Conservation (phyloP, 2,329 filamentous ascomycete genomes). For the Ceratocystiopsis brevicomis region DNA sequence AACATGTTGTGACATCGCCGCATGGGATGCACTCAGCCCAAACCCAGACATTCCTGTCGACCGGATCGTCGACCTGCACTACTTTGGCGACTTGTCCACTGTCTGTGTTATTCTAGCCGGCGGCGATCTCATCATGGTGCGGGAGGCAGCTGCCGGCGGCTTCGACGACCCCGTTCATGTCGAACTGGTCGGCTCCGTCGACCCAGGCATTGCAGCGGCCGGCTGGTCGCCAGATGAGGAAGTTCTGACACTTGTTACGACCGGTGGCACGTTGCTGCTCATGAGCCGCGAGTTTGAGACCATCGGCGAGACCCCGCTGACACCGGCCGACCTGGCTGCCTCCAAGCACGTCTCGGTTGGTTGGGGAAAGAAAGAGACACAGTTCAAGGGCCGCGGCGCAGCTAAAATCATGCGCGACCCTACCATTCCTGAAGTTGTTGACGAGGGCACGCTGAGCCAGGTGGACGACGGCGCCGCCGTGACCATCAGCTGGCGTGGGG, state of each 20-base stretch:
- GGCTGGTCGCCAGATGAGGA: constrained; percentile 94
- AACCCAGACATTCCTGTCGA: constrained; percentile 59
- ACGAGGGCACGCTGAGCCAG: constrained; percentile 57
- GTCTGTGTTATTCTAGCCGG: constrained; percentile 72
- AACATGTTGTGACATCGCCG: constrained; percentile 38
- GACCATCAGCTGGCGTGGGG: constrained; percentile 80
- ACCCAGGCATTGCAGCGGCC: constrained; percentile 75
- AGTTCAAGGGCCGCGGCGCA: constrained; percentile 85
- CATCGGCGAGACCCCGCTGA: constrained; percentile 55
- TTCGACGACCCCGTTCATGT: constrained; percentile 52
- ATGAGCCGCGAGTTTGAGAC: constrained; percentile 88
- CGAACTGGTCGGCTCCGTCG: constrained; percentile 88
- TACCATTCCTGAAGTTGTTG: constrained; percentile 82
- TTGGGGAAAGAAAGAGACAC: constrained; percentile 96
- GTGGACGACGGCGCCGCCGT: constrained; percentile 48
- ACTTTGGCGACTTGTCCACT: constrained; percentile 62
- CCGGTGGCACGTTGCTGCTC: constrained; percentile 57
- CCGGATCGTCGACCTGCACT: constrained; percentile 58
- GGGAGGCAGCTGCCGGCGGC: constrained; percentile 37
- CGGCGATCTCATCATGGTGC: constrained; percentile 75
- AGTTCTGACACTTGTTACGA: constrained; percentile 62
- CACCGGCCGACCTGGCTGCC: constrained; percentile 58
- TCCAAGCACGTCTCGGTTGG: constrained; percentile 92
- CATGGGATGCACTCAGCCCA: constrained; percentile 76
- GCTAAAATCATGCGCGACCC: constrained; percentile 77